A percentile compares a stretch with the other conserved stretches of the same genome.
These are phyloP conservation scores for Pythium monospermum DNA, from an alignment of 352 stramenopile genomes.

Conservation along the genomic window DNA sequence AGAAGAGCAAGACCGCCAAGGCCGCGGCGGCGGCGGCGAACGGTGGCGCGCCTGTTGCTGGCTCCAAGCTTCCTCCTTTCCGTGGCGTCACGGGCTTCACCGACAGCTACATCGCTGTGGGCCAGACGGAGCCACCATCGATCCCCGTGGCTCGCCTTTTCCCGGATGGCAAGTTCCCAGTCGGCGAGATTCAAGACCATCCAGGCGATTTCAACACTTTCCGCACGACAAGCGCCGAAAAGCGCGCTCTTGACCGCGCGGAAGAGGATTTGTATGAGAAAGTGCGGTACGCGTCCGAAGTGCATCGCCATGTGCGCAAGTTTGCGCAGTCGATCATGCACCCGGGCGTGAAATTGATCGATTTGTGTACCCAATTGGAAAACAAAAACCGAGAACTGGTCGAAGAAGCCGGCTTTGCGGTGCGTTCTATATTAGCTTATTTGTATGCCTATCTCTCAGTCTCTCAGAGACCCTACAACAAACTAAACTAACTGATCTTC, in stretches of 20 bases:
- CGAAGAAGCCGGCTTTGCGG: constrained; percentile 87
- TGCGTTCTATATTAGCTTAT: too few species aligned
- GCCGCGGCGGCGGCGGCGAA: constrained; percentile 1
- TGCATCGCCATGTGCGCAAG: constrained; percentile 89
- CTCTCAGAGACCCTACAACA: too few species aligned
- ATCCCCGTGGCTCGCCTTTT: constrained; percentile 87
- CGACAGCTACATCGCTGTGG: constrained; percentile 91
- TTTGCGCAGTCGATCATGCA: constrained; percentile 96
- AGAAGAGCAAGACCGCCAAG: constrained; percentile 35
- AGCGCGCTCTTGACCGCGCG: constrained; percentile 80
- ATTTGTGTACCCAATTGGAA: constrained; percentile 95
- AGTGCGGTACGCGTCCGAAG: constrained; percentile 91
- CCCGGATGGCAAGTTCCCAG: constrained; percentile 63
- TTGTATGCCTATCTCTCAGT: too few species aligned
- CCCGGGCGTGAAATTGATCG: constrained; percentile 93
- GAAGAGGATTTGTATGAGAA: constrained; percentile 49
- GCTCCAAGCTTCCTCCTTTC: constrained; percentile 56
- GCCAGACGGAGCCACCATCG: constrained; percentile 95
- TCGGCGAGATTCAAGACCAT: constrained; percentile 93
- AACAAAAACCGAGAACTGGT: constrained; percentile 96
- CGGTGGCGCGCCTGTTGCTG: constrained; percentile 2
- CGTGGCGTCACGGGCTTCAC: constrained; percentile 86
- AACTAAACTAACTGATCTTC: background rate
- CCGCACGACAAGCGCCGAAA: constrained; percentile 82
- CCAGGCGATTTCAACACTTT: constrained; percentile 90